Evolutionary conservation across 2,329 filamentous ascomycete genomes (phyloP).

Genomic region (Colletotrichum sp.): DNA sequence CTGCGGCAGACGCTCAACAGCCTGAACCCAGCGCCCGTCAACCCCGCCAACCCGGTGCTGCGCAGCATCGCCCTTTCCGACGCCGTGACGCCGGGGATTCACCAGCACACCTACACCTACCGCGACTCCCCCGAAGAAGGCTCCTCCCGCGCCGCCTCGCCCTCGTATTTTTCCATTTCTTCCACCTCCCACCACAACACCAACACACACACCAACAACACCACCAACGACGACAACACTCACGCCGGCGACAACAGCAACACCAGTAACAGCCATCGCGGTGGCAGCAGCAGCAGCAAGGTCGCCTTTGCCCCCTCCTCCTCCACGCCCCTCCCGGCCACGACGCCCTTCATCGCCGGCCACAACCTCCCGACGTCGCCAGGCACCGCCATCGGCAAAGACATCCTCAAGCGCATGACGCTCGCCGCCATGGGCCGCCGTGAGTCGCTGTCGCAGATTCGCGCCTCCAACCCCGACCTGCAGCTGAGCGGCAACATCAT

Average conservation of each 20-base stretch:
- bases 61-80: conserved; percentile 22
- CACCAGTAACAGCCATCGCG: not conserved
- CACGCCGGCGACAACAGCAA: not conserved
- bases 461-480: conserved; percentile 60
- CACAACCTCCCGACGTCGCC: conserved; percentile 8
- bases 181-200: conserved; percentile 13
- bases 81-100: conserved; percentile 33
- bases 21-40: conserved; percentile 7
- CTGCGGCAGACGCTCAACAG: not conserved
- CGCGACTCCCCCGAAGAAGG: conserved; percentile 2
- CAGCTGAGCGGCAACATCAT: conserved; percentile 69
- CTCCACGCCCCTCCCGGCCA: not conserved
- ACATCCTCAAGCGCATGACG: conserved; percentile 49
- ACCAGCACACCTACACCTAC: conserved; percentile 31
- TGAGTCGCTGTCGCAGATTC: conserved; percentile 61
- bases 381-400: conserved; percentile 29
- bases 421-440: conserved; percentile 46
- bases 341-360: conserved; percentile 17
- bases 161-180: conserved; percentile 27
- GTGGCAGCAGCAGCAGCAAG: not conserved
- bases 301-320: not conserved
- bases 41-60: conserved; percentile 20
- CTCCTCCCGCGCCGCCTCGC: conserved; percentile 11
- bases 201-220: not conserved
- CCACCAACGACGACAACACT: not conserved